Percentiles rank a stretch among this genome's conserved stretches.
phyloP scores from a whole-genome alignment of 345 rosid species.

The Eutrema yunnanense region DNA sequence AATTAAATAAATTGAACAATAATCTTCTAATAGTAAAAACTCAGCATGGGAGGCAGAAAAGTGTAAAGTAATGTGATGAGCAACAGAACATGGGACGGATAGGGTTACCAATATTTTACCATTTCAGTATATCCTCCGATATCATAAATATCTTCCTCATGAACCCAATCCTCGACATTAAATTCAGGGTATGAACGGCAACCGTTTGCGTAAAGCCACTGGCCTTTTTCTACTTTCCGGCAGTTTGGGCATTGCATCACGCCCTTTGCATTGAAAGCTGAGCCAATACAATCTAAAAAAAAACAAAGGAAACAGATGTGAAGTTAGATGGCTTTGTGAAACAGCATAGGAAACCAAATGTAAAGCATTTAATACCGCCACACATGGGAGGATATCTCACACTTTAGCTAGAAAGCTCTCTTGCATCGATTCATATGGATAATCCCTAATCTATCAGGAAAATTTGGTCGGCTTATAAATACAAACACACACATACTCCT shows the following conservation, averaged over 20 bases:
- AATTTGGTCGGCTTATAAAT: background rate
- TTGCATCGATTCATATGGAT: background rate
- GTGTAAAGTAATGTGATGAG: background rate
- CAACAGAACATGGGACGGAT: background rate
- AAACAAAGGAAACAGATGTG: conserved; percentile 7
- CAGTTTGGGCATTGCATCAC: conserved; percentile 99
- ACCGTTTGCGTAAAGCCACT: conserved; percentile 93
- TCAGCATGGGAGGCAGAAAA: background rate
- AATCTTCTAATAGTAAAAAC: background rate
- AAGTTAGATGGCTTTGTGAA: background rate
- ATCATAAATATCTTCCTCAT: conserved; percentile 87
- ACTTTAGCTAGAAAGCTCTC: background rate
- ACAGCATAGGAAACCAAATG: background rate
- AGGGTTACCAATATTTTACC: conserved; percentile 37
- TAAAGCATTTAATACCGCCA: background rate
- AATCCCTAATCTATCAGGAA: background rate
- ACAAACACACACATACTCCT: background rate
- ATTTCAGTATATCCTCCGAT: conserved; percentile 67
- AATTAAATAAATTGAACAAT: background rate
- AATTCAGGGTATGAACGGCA: conserved; percentile 69
- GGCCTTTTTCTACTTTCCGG: conserved; percentile 95
- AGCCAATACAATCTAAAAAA: conserved; percentile 86
- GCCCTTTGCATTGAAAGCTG: conserved; percentile 95
- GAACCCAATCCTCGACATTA: conserved; percentile 84
- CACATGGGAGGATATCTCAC: background rate